These are phyloP conservation scores for Pyrenula aspistea DNA, from an alignment of 495 filamentous ascomycete species.

Conservation along the genomic window DNA sequence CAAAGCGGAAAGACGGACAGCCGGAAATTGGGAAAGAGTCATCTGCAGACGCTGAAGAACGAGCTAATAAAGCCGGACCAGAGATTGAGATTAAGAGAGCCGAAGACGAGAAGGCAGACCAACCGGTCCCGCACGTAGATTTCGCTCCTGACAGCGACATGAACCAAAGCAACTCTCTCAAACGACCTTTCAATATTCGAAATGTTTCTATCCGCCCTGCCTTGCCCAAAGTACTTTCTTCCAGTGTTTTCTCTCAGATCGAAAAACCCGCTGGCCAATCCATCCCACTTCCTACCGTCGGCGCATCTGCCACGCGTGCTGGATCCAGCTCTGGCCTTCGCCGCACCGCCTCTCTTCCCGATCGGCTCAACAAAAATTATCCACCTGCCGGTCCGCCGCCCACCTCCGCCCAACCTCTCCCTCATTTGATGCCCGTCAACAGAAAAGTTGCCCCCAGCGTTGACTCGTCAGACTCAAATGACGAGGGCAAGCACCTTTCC, in stretches of 20 bases:
- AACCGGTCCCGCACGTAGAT: conserved; percentile 12
- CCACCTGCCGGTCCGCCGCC: conserved; percentile 22
- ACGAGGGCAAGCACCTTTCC: conserved; percentile 46
- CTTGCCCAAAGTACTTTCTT: conserved; percentile 48
- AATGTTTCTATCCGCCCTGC: conserved; percentile 33
- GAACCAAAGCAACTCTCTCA: conserved; percentile 15
- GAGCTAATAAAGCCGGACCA: conserved; percentile 1
- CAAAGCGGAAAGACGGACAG: conserved; percentile 1
- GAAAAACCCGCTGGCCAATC: conserved; percentile 20
- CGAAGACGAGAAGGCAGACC: conserved; percentile 5
- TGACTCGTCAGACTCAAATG: conserved; percentile 18
- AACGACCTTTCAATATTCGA: conserved; percentile 31
- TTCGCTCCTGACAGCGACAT: conserved; percentile 14
- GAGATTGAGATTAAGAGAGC: conserved; percentile 2
- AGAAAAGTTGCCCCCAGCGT: conserved; percentile 7
- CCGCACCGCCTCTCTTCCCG: conserved; percentile 69
- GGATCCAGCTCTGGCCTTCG: conserved; percentile 51
- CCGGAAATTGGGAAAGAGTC: not conserved
- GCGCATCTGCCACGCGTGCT: conserved; percentile 6
- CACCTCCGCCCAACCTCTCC: conserved; percentile 6
- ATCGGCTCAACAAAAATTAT: conserved; percentile 41
- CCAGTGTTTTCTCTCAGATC: conserved; percentile 49
- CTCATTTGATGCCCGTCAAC: conserved; percentile 4
- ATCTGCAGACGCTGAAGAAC: conserved; percentile 1
- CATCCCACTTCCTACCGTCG: conserved; percentile 20